phyloP scores from a whole-genome alignment of 2,329 filamentous ascomycete genomes.

The Sclerotinia spermophila region DNA sequence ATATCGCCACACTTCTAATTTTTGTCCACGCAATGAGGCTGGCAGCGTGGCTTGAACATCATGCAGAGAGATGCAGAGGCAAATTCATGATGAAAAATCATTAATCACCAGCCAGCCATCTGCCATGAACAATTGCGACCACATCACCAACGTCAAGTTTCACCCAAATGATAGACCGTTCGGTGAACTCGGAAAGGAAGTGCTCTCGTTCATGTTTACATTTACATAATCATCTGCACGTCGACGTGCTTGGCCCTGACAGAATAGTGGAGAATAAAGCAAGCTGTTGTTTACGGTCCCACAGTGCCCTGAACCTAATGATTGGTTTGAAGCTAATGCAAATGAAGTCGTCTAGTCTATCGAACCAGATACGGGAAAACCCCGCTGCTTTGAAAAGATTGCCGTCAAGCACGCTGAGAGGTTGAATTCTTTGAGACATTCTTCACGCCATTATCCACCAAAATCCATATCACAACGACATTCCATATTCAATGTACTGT shows the following conservation, averaged over 20 bases:
- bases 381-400: background rate
- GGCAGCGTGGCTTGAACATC: background rate
- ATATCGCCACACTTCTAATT: background rate
- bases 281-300: background rate
- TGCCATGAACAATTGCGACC: background rate
- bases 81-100: background rate
- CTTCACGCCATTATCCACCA: background rate
- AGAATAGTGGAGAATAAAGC: background rate
- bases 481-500: background rate
- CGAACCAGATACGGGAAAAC: background rate
- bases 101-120: background rate
- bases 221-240: background rate
- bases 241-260: too few species aligned
- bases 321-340: constrained; percentile 1
- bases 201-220: background rate
- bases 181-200: background rate
- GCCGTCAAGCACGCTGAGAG: background rate
- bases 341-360: background rate
- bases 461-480: constrained; percentile 1
- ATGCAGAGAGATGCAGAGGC: background rate
- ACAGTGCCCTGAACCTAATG: constrained; percentile 2
- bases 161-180: background rate
- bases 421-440: background rate
- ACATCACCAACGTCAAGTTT: background rate
- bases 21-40: constrained; percentile 1